phyloP scores from a whole-genome alignment of 1,139 yeast species.

The Zhuliangozyma parablackwelliae region DNA sequence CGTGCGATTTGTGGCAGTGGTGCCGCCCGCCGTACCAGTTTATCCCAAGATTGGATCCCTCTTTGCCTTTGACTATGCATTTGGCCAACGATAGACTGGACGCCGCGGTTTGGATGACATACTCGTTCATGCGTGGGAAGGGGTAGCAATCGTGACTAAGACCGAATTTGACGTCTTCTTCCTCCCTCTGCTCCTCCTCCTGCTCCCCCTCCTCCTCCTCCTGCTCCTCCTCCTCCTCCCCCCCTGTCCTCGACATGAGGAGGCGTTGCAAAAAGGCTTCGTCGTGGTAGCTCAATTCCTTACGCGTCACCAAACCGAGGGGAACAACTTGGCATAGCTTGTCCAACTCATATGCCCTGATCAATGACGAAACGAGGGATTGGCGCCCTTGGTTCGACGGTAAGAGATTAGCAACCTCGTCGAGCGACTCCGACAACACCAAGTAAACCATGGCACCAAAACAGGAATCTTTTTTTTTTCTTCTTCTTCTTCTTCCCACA shows the following conservation, averaged over 20 bases:
- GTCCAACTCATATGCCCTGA: constrained; percentile 38
- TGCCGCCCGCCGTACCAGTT: constrained; percentile 85
- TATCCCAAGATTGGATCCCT: constrained; percentile 37
- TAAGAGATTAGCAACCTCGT: constrained; percentile 35
- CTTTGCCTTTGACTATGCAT: constrained; percentile 10
- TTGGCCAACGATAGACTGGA: constrained; percentile 53
- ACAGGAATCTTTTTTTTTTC: too few relatives aligned
- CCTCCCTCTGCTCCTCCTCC: constrained; percentile 4
- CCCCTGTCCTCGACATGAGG: constrained; percentile 16
- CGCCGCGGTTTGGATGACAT: constrained; percentile 51
- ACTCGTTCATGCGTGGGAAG: constrained; percentile 51
- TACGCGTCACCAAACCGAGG: constrained; percentile 17
- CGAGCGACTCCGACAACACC: neutral
- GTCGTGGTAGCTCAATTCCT: constrained; percentile 40
- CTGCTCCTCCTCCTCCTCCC: constrained; percentile 7
- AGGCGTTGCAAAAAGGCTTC: constrained; percentile 30
- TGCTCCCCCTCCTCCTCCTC: constrained; percentile 3
- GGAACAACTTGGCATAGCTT: constrained; percentile 16
- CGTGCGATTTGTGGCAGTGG: constrained; percentile 53
- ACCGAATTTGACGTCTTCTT: constrained; percentile 7
- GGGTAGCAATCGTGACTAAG: constrained; percentile 61
- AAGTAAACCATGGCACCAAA: too few relatives aligned
- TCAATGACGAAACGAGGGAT: constrained; percentile 38
- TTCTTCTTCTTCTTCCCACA: too few relatives aligned
- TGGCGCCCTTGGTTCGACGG: constrained; percentile 54